Base-by-base conservation (phyloP, 2,329 filamentous ascomycete genomes). In the Pseudogymnoascus sp. region DNA sequence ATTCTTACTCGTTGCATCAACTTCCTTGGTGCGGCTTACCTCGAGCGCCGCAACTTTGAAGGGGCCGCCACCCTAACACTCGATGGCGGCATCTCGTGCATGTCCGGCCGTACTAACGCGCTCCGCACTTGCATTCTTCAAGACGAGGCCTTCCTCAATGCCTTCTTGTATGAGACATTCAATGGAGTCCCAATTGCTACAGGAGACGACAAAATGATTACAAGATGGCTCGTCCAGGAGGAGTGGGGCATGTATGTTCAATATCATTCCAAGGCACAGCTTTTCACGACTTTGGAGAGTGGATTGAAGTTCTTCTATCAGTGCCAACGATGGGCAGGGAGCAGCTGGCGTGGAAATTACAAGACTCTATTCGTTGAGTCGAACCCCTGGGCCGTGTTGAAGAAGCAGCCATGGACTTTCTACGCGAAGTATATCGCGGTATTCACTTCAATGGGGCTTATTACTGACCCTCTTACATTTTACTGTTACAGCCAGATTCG, bases 181-280 rank as follows among this genome's bases (percentile, higher is more conserved):
- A 83, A 88, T 57, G 86, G 88, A 69, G 96, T 88, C 76, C 92
- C 92, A 70, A 81, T 97, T 64, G 97, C 97, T 71, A 91, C 93
- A 25, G 93, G 97, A 74, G 93, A 97, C 74, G 93, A 97, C 79
- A 97, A 97, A 76, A 97, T 97, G 76, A 90, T 97, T 68, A 97
- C 93, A 6, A 87, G 93, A 62, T 97, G 93, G 93, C 82, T 97
- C 70, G 92, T 97, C 67, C 89, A 86, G 65, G 88, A 96, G 76
- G 83, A 87, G 67, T 96, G 91, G 90, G 91, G 95, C 77, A 97
- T 92, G 20, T 93, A 90, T 80, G 89, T 97, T 74, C 93, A 97
- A 77, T 96, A 96, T 76, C 88, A 96, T 73, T 84, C 82, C 57
- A 90, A 95, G 71, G 95, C 90, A 69, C 90, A 95, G 75, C 88